These are phyloP conservation scores for Xanthoconium stramineum DNA, from an alignment of 768 basidiomycete genomes.

Conservation along the genomic window DNA sequence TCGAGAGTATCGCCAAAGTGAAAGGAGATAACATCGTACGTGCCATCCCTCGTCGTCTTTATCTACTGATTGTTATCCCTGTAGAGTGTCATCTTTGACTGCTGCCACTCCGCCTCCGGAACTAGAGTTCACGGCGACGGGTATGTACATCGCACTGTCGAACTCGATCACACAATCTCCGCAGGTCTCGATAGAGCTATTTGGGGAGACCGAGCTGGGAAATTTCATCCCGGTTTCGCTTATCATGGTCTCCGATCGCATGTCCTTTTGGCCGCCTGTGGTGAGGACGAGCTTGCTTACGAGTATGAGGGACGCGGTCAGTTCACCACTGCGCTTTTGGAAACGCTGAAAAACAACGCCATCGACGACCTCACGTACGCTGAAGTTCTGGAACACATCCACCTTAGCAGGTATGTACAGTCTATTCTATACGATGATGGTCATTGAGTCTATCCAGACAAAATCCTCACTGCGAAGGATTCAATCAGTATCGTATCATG, in stretches of 20 bases:
- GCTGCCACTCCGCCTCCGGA: constrained; percentile 43
- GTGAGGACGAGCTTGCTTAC: constrained; percentile 33
- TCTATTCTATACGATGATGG: neutral
- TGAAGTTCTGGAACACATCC: constrained; percentile 20
- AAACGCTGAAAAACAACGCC: constrained; percentile 1
- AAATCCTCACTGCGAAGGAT: constrained; percentile 30
- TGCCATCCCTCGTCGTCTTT: neutral
- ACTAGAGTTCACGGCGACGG: constrained; percentile 19
- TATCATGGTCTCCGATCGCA: constrained; percentile 35
- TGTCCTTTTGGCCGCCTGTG: constrained; percentile 43
- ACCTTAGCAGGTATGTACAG: constrained; percentile 6
- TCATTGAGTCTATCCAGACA: constrained; percentile 14
- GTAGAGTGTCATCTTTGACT: constrained; percentile 46
- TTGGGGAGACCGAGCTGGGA: constrained; percentile 15
- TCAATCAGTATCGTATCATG: constrained; percentile 3
- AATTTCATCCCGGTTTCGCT: constrained; percentile 16
- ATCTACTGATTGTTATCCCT: neutral
- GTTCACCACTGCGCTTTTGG: constrained; percentile 26
- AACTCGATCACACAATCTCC: constrained; percentile 2
- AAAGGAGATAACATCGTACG: constrained; percentile 46
- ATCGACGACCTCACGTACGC: constrained; percentile 23
- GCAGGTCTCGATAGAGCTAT: constrained; percentile 27
- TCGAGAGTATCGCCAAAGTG: constrained; percentile 35
- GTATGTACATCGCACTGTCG: constrained; percentile 5
- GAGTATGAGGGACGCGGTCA: constrained; percentile 21